Percentiles rank a stretch among this genome's conserved stretches.
These are phyloP conservation scores for Zarea fungicola DNA, from an alignment of 2,329 filamentous ascomycete genomes.

Conservation along the genomic window DNA sequence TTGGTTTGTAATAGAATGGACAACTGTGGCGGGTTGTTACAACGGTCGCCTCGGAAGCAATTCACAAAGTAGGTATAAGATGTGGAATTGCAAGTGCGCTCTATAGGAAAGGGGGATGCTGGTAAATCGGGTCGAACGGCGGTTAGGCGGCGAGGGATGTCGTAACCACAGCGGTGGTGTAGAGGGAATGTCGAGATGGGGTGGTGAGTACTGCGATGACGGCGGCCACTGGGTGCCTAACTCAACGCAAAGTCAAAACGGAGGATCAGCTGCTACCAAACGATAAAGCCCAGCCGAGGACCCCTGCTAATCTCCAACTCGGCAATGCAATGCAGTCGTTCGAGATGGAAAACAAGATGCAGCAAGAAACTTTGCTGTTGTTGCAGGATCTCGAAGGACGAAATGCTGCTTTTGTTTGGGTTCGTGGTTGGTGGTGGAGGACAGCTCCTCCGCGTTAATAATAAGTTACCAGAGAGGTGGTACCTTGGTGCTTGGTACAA, in stretches of 20 bases:
- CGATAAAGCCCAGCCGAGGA: too few species aligned
- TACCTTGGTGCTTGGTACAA: too few species aligned
- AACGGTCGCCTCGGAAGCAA: neutral
- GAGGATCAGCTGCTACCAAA: neutral
- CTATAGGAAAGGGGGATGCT: too few species aligned
- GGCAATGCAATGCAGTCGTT: neutral
- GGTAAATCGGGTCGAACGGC: neutral
- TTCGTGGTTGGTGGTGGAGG: too few species aligned
- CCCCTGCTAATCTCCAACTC: too few species aligned
- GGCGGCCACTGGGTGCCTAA: conserved; percentile 13
- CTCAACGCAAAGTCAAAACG: neutral
- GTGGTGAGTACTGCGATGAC: conserved; percentile 10
- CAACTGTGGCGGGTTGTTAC: neutral
- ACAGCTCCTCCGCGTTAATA: too few species aligned
- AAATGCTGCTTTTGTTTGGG: neutral
- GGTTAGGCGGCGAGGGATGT: conserved; percentile 11
- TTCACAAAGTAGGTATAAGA: neutral
- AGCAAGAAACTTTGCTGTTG: neutral
- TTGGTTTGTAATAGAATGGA: neutral
- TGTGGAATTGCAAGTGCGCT: neutral
- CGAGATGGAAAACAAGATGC: neutral
- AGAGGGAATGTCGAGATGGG: conserved; percentile 2
- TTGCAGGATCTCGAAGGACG: neutral
- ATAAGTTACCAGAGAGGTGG: too few species aligned
- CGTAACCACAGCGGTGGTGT: conserved; percentile 5